A percentile compares a stretch with the other conserved stretches of the same genome.
phyloP scores from a whole-genome alignment of 345 rosid genomes.

The Sonneratia alba region DNA sequence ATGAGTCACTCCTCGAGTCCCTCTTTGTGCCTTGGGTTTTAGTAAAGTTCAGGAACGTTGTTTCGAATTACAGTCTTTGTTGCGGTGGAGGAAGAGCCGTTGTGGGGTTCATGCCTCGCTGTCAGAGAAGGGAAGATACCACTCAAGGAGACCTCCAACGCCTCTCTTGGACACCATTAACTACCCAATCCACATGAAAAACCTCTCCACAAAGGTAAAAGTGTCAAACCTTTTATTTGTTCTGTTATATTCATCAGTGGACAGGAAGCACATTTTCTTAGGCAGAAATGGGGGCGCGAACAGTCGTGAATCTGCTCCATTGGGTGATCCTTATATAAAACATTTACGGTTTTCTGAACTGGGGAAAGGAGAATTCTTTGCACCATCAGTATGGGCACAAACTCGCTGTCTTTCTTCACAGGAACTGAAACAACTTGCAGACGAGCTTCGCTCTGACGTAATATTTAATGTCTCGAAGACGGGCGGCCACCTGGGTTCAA shows the following conservation, averaged over 20 bases:
- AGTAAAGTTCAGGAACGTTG: too few relatives aligned
- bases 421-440: conserved; percentile 84
- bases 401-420: conserved; percentile 2
- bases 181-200: conserved; percentile 93
- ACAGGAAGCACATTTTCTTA: too few relatives aligned
- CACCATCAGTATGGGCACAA: background rate
- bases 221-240: background rate
- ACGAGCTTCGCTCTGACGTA: conserved; percentile 86
- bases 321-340: background rate
- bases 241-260: background rate
- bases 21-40: too few relatives aligned
- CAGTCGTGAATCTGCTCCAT: background rate
- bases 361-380: too few relatives aligned
- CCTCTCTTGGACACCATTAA: conserved; percentile 91
- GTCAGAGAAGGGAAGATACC: conserved; percentile 61
- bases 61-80: conserved; percentile 6
- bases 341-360: too few relatives aligned
- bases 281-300: background rate
- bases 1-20: background rate
- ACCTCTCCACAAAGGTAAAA: conserved; percentile 66
- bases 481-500: conserved; percentile 93
- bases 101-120: conserved; percentile 58
- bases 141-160: conserved; percentile 70
- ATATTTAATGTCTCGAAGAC: conserved; percentile 85
- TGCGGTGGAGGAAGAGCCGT: conserved; percentile 42